These are phyloP conservation scores for Oryza rufipogon DNA, from an alignment of 176 grass and related monocot genomes.

Conservation along the genomic window DNA sequence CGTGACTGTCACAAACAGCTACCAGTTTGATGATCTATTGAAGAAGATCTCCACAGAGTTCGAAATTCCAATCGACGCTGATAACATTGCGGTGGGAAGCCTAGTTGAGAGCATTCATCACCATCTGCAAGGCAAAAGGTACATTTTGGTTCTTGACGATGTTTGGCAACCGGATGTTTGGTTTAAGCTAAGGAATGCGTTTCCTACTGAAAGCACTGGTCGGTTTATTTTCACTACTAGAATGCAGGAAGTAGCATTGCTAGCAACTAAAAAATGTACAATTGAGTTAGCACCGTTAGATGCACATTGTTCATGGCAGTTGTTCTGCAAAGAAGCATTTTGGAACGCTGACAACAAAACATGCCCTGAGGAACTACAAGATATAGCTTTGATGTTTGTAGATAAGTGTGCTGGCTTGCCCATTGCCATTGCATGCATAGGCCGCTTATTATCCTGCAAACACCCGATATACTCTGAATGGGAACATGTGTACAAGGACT, in stretches of 20 bases:
- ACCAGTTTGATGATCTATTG: neutral
- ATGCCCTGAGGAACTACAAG: neutral
- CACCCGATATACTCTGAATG: neutral
- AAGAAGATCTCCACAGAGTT: neutral
- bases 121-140: slow-evolving; percentile 17
- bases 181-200: neutral
- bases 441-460: neutral
- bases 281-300: neutral
- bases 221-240: neutral
- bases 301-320: neutral
- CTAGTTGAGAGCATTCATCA: neutral
- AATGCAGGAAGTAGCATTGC: slow-evolving; percentile 16
- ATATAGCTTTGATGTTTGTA: neutral
- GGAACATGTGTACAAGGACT: slow-evolving; percentile 25
- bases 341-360: slow-evolving; percentile 3
- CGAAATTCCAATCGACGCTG: neutral
- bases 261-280: neutral
- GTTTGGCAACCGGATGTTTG: neutral
- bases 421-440: slow-evolving; percentile 20
- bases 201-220: neutral
- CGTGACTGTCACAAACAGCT: neutral
- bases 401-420: slow-evolving; percentile 13
- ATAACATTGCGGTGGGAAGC: slow-evolving; percentile 6
- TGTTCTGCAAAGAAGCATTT: slow-evolving; percentile 28
- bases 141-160: slow-evolving; percentile 1